Conservation (phyloP, 2,329 filamentous ascomycete genomes). For the Talaromyces sp. region DNA sequence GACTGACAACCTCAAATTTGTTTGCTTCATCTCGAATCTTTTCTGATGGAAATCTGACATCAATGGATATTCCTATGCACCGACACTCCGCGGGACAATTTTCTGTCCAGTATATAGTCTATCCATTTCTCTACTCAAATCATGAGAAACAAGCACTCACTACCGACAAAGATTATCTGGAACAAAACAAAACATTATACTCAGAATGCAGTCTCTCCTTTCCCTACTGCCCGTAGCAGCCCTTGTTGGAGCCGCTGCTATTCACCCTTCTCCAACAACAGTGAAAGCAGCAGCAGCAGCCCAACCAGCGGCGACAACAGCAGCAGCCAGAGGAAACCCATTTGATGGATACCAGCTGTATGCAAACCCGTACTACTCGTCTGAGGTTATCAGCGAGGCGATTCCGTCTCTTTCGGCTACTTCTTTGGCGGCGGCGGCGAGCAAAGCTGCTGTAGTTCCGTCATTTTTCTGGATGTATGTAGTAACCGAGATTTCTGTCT, state of each 20-base stretch:
- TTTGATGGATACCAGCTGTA: slow-evolving; percentile 47
- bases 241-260: slow-evolving; percentile 16
- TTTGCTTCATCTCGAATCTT: neutral
- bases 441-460: slow-evolving; percentile 44
- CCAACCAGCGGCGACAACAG: slow-evolving; percentile 12
- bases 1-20: neutral
- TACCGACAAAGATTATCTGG: neutral
- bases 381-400: slow-evolving; percentile 49
- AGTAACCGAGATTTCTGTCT: too few species aligned
- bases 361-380: slow-evolving; percentile 49
- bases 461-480: slow-evolving; percentile 48
- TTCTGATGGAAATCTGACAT: neutral
- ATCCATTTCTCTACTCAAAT: neutral
- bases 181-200: neutral
- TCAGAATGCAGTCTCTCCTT: slow-evolving; percentile 17
- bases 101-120: neutral
- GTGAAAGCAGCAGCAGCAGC: slow-evolving; percentile 14
- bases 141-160: neutral
- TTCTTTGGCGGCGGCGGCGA: slow-evolving; percentile 46
- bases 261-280: slow-evolving; percentile 12
- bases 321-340: slow-evolving; percentile 42
- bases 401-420: slow-evolving; percentile 55
- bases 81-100: neutral
- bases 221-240: slow-evolving; percentile 15
- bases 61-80: neutral